A percentile compares a stretch with the other conserved stretches of the same genome.
Evolutionary conservation across 768 basidiomycete species (phyloP).

Genomic region (Lactifluus echinatus): DNA sequence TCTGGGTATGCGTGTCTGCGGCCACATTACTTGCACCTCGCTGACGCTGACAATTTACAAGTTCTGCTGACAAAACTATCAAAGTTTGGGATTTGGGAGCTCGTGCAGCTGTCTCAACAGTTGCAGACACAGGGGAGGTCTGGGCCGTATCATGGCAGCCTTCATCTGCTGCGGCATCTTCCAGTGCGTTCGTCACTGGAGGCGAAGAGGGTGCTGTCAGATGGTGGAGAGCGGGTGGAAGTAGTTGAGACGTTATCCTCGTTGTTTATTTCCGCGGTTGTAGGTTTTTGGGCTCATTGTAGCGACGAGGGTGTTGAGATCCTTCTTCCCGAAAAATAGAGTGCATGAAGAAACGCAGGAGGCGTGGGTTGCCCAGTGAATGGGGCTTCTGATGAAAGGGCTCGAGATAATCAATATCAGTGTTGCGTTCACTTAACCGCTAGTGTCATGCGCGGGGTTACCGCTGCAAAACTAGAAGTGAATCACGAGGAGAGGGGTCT

Average conservation of each 20-base stretch:
- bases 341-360: neutral
- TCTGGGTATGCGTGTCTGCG: constrained; percentile 54
- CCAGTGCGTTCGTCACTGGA: constrained; percentile 64
- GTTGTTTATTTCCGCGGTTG: neutral
- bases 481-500: neutral
- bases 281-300: neutral
- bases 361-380: neutral
- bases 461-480: too few relatives aligned
- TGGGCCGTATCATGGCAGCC: constrained; percentile 82
- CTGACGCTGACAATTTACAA: constrained; percentile 24
- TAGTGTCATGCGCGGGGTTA: neutral
- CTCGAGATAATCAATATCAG: neutral
- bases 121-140: constrained; percentile 72
- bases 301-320: neutral
- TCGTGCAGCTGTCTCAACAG: constrained; percentile 64
- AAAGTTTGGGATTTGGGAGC: constrained; percentile 83
- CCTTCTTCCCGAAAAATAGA: neutral
- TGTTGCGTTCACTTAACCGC: neutral
- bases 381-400: neutral
- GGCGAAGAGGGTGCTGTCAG: constrained; percentile 66
- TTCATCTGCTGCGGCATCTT: constrained; percentile 42
- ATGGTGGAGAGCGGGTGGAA: constrained; percentile 73
- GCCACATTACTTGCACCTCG: neutral
- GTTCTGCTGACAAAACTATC: constrained; percentile 78
- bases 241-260: constrained; percentile 23